A percentile compares a stretch with the other conserved stretches of the same genome.
phyloP scores from a whole-genome alignment of 2,329 filamentous ascomycete genomes.

The Cladophialophora exuberans region DNA sequence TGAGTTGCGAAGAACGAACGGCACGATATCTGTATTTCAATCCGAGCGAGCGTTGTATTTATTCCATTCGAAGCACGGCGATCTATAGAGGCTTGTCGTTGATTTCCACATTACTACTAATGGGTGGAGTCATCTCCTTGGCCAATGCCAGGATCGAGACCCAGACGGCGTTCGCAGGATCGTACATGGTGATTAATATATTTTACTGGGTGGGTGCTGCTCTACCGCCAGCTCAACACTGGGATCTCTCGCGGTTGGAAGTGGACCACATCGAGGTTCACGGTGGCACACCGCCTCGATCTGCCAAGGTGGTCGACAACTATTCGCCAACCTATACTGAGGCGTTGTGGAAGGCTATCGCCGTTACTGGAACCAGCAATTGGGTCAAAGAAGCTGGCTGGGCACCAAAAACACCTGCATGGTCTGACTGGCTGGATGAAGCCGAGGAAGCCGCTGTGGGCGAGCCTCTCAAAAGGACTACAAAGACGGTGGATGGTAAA shows the following conservation, averaged over 20 bases:
- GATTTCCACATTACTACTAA: slow-evolving; percentile 55
- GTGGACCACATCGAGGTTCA: slow-evolving; percentile 36
- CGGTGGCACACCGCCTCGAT: slow-evolving; percentile 30
- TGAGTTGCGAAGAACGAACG: slow-evolving; percentile 54
- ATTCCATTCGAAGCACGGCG: slow-evolving; percentile 44
- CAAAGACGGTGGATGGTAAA: slow-evolving; percentile 21
- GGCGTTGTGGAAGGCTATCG: slow-evolving; percentile 54
- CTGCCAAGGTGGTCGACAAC: slow-evolving; percentile 40
- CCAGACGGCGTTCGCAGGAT: slow-evolving; percentile 54
- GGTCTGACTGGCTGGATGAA: slow-evolving; percentile 46
- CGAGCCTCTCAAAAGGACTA: slow-evolving; percentile 27
- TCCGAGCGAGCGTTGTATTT: slow-evolving; percentile 52
- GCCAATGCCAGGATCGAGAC: slow-evolving; percentile 53
- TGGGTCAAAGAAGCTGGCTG: slow-evolving; percentile 49
- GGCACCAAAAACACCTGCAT: slow-evolving; percentile 46
- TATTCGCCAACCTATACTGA: slow-evolving; percentile 46
- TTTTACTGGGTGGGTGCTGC: slow-evolving; percentile 57
- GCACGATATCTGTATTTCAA: slow-evolving; percentile 57
- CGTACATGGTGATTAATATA: slow-evolving; percentile 55
- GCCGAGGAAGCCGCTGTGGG: slow-evolving; percentile 37
- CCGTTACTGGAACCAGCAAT: slow-evolving; percentile 46
- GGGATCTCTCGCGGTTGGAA: slow-evolving; percentile 51
- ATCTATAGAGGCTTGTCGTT: slow-evolving; percentile 53
- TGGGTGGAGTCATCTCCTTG: slow-evolving; percentile 56
- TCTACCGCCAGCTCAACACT: slow-evolving; percentile 50